Evolutionary conservation across 2,329 filamentous ascomycete species (phyloP).

Genomic region (Cladosporium sp.): DNA sequence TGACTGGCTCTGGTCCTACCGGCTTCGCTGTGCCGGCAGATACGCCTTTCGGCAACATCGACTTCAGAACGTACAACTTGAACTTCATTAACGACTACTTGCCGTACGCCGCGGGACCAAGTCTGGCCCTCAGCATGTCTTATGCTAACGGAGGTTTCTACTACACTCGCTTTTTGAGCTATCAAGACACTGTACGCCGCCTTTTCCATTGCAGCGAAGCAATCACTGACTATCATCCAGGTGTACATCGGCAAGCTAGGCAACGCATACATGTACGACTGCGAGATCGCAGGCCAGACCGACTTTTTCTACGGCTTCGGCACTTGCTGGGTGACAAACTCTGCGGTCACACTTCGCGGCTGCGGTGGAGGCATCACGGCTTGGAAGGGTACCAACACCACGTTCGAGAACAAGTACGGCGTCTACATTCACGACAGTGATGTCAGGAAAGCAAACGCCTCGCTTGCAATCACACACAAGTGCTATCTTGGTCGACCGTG

Average conservation of each 20-base stretch:
- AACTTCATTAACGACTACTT: conserved; percentile 64
- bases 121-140: conserved; percentile 62
- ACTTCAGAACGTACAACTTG: conserved; percentile 69
- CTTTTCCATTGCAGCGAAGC: too few species aligned
- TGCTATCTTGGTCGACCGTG: conserved; percentile 66
- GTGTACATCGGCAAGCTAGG: conserved; percentile 67
- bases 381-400: conserved; percentile 70
- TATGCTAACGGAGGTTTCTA: conserved; percentile 70
- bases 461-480: conserved; percentile 45
- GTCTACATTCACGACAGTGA: conserved; percentile 62
- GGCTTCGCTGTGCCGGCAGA: conserved; percentile 61
- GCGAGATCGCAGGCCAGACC: conserved; percentile 64
- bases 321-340: conserved; percentile 62
- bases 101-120: conserved; percentile 57
- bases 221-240: conserved; percentile 33
- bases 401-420: conserved; percentile 67
- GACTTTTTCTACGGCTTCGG: conserved; percentile 67
- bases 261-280: conserved; percentile 65
- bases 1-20: conserved; percentile 63
- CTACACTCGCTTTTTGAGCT: conserved; percentile 65
- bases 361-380: conserved; percentile 70
- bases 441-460: conserved; percentile 58
- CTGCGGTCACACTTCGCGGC: conserved; percentile 56
- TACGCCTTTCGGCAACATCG: conserved; percentile 64
- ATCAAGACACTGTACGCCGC: conserved; percentile 62